Evolutionary conservation across 176 grass and related monocot genomes (phyloP).

Genomic region (Avena atlantica): DNA sequence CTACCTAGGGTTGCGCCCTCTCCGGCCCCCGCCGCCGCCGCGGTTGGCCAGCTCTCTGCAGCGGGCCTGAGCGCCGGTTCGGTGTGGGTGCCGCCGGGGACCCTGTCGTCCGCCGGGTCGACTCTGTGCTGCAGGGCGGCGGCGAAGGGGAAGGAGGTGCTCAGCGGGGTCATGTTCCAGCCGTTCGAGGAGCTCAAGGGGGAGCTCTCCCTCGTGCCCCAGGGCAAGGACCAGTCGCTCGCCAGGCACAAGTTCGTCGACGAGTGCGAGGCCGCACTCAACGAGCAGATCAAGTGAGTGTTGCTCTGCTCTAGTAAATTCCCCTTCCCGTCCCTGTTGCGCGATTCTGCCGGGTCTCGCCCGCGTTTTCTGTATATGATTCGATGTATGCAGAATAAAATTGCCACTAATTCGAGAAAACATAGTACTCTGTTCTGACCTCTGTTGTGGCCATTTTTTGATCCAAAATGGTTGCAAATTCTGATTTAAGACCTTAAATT

Average conservation of each 20-base stretch:
- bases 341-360: no score
- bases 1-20: slow-evolving; percentile 36
- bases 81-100: neutral
- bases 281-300: slow-evolving; percentile 81
- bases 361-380: neutral
- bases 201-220: slow-evolving; percentile 70
- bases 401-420: neutral
- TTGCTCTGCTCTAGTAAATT: neutral
- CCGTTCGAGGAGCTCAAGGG: slow-evolving; percentile 40
- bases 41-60: neutral
- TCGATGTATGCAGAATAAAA: neutral
- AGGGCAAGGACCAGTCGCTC: slow-evolving; percentile 56
- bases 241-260: slow-evolving; percentile 73
- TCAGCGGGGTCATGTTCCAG: slow-evolving; percentile 25
- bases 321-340: neutral
- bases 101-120: neutral
- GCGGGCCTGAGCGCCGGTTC: neutral
- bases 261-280: slow-evolving; percentile 80
- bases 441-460: neutral
- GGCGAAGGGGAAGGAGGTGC: slow-evolving; percentile 42
- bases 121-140: slow-evolving; percentile 34
- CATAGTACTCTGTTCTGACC: neutral
- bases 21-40: slow-evolving; percentile 15
- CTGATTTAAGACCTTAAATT: neutral
- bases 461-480: neutral